Base-by-base conservation (phyloP, 192 early-diverging fungal genomes). In the Backusella psychrophila region DNA sequence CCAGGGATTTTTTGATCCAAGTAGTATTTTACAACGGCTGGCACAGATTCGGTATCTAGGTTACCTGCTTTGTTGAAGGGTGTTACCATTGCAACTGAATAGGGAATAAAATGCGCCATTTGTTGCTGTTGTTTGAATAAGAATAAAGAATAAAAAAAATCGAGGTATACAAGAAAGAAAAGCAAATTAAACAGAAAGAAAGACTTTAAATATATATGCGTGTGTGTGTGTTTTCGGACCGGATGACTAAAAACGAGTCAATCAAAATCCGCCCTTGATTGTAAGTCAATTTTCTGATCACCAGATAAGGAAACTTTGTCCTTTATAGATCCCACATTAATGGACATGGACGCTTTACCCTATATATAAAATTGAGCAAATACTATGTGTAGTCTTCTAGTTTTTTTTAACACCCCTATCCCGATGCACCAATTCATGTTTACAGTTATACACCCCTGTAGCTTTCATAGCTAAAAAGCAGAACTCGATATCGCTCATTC, bases 71-170 rank as follows among this genome's bases (percentile, higher is more conserved):
- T 6, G 23, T 69, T 77, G 46, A 77, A 77, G 8, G 76, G 76
- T 23, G 76, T 77, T 14, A 77, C 39, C n/a, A 77, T 77, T 11
- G 76, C 76, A 5, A 77, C 49, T 19, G 76, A 63, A 52, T 77
- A 77, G 17, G 76, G 69, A 33, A 77, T 44, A 69, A 77, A 77
- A 0, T 9, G 71, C 17, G 71, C 17, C 71, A 38, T 72, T 72
- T 49, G 39, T 14, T 49, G 46, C n/a, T 49, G 6, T 49, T 49
- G 19, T 49, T 49, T 19, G 3, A 49, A 49, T 49, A 49, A 49
- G 19, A 49, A 49, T 15, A 49, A 49, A 49, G 42, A 33, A 33
- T 33, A 2, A 33, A 33, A 33, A 33, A 33, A 33, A 33, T 2
- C 17, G 42, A 49, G 6, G 19, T 49, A 1, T 49, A 49, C 17